Evolutionary conservation across 805 yeast genomes (phyloP).

Genomic region (Danielia oregonensis): DNA sequence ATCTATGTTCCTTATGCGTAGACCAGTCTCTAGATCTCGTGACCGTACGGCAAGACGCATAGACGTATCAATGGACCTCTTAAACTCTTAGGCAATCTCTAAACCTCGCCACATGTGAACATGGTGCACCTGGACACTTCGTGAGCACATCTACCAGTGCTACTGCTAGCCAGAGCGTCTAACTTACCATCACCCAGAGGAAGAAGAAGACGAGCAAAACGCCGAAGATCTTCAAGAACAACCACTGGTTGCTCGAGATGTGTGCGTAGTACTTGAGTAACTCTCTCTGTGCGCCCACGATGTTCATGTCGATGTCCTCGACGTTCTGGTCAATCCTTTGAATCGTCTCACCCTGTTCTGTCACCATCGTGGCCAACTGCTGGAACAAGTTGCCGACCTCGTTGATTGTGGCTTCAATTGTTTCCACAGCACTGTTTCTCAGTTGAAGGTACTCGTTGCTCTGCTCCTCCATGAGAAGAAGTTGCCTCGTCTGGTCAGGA

Average conservation of each 20-base stretch:
- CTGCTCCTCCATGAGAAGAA: slow-evolving; percentile 81
- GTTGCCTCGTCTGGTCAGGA: slow-evolving; percentile 80
- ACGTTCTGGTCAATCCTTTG: slow-evolving; percentile 94
- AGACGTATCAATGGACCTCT: too few species aligned
- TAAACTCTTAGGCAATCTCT: too few species aligned
- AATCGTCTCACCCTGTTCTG: slow-evolving; percentile 94
- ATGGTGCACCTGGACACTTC: too few species aligned
- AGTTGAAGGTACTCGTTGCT: slow-evolving; percentile 71
- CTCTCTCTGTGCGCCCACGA: slow-evolving; percentile 92
- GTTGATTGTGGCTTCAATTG: slow-evolving; percentile 94
- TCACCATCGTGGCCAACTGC: slow-evolving; percentile 95
- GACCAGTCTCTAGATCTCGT: too few species aligned
- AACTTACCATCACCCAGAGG: slow-evolving; percentile 76
- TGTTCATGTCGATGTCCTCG: slow-evolving; percentile 86
- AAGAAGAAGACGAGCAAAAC: slow-evolving; percentile 73
- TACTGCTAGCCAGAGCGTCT: too few species aligned
- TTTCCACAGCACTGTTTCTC: slow-evolving; percentile 86
- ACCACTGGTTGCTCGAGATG: slow-evolving; percentile 88
- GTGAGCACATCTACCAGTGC: too few species aligned
- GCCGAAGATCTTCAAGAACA: slow-evolving; percentile 85
- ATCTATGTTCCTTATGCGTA: too few species aligned
- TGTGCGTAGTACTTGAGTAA: slow-evolving; percentile 83
- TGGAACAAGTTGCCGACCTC: slow-evolving; percentile 94
- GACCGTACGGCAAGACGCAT: too few species aligned
- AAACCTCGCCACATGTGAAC: too few species aligned